These are phyloP conservation scores for Boletus vermiculosoides DNA, from an alignment of 768 basidiomycete genomes.

Conservation along the genomic window DNA sequence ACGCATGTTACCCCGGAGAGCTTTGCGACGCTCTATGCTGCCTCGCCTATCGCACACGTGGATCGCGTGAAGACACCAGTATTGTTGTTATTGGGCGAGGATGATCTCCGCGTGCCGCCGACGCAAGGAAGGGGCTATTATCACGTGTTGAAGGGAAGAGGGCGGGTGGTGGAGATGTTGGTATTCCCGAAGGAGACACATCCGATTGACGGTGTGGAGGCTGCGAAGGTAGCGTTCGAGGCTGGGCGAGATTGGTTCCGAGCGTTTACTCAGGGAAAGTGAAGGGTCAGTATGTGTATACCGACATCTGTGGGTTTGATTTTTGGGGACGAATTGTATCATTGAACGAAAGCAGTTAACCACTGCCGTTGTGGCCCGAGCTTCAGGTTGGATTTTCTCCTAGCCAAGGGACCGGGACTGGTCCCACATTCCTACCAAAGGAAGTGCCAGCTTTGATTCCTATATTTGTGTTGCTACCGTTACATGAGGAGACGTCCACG, in stretches of 20 bases:
- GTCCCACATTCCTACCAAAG: no score
- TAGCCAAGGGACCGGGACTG: no score
- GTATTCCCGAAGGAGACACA: conserved; percentile 63
- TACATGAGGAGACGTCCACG: no score
- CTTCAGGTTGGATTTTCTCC: no score
- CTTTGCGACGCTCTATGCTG: conserved; percentile 43
- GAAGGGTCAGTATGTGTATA: neutral
- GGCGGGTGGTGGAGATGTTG: conserved; percentile 52
- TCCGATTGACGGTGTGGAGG: conserved; percentile 62
- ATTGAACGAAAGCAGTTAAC: no score
- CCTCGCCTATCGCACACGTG: conserved; percentile 58
- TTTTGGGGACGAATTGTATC: no score
- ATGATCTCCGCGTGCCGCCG: conserved; percentile 62
- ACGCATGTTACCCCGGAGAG: conserved; percentile 43
- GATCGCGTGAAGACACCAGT: conserved; percentile 52
- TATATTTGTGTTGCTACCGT: no score
- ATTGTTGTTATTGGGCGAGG: conserved; percentile 56
- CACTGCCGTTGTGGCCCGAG: no score
- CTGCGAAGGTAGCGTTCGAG: conserved; percentile 52
- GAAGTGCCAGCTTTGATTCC: no score
- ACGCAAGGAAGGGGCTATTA: conserved; percentile 63
- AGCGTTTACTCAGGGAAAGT: conserved; percentile 11
- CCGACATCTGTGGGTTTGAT: no score
- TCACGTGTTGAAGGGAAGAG: conserved; percentile 55
- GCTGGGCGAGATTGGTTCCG: conserved; percentile 52